Percentiles rank a stretch among this genome's conserved stretches.
phyloP scores from a whole-genome alignment of 805 yeast genomes.

The Starmerella asiatica region DNA sequence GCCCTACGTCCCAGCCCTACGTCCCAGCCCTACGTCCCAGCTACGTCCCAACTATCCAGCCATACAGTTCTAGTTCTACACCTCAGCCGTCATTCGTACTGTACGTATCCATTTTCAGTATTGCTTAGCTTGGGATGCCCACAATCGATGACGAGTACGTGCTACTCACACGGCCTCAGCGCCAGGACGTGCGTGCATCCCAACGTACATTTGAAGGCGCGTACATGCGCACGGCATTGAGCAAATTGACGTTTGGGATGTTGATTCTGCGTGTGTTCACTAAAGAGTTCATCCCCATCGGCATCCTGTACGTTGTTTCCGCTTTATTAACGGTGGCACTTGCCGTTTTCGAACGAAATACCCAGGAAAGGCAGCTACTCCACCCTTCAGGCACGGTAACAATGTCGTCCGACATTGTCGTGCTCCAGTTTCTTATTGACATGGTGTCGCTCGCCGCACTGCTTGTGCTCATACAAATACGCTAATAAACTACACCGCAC shows the following conservation, averaged over 20 bases:
- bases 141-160: slow-evolving; percentile 4
- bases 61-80: too few relatives aligned
- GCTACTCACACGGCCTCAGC: slow-evolving; percentile 17
- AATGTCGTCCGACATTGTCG: slow-evolving; percentile 50
- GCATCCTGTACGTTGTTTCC: slow-evolving; percentile 50
- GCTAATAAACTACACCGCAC: too few relatives aligned
- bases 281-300: slow-evolving; percentile 50
- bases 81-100: too few relatives aligned
- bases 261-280: slow-evolving; percentile 53
- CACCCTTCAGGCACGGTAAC: slow-evolving; percentile 33
- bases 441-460: slow-evolving; percentile 38
- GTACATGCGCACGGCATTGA: slow-evolving; percentile 58
- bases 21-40: too few relatives aligned
- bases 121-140: too few relatives aligned
- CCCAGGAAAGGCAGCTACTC: slow-evolving; percentile 29
- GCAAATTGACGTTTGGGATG: slow-evolving; percentile 51
- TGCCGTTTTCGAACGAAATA: slow-evolving; percentile 26
- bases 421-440: slow-evolving; percentile 40
- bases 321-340: slow-evolving; percentile 36
- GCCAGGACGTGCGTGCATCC: slow-evolving; percentile 39
- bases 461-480: slow-evolving; percentile 32
- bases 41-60: too few relatives aligned
- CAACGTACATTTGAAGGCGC: slow-evolving; percentile 82
- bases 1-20: too few relatives aligned
- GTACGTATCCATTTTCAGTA: too few relatives aligned